Evolutionary conservation across 2,329 filamentous ascomycete genomes (phyloP), one percentile per base, ranked within the genome.

Genomic region (Venturia aucupariae): DNA sequence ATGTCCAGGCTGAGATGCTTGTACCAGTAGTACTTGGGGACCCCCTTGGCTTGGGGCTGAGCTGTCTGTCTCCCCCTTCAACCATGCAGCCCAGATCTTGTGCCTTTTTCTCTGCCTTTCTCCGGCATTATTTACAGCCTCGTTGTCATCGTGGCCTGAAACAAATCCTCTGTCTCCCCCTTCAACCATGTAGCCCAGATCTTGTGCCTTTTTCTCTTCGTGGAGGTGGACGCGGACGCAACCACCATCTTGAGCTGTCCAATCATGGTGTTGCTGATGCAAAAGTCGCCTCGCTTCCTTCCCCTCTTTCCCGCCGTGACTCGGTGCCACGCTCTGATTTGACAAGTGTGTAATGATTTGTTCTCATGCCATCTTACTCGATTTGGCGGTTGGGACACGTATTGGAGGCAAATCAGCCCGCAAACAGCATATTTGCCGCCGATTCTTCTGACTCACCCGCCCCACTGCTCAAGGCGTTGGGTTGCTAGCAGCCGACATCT

Each of bases 401-500:
- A 55, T 55, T 55, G 13, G n/a, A 19, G 51, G 51, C 51, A 55
- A 55, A 55, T 55, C 5, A 35, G 11, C 27, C 24, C 51, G 51
- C 30, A 55, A 55, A 55, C 30, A 35, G 48, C 48, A 54, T 54
- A 32, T 54, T 54, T 17, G 48, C 48, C 24, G 48, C 27, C 48
- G 48, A 32, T 54, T 30, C 48, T 22, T 54, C 48, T 54, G 48
- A 54, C 48, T 54, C 48, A 54, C 48, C 48, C 48, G 48, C 48
- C 48, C 48, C 24, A 32, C 2, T 10, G 5, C 24, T 22, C 17
- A 4, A 46, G n/a, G 44, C 44, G 19, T 4, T 35, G 44, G 19
- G 19, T 4, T 35, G 32, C 44, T 1, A 46, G n/a, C 44, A 46
- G n/a, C n/a, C n/a, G n/a, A n/a, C n/a, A 10, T 17, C 19, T 44